Evolutionary conservation across 495 filamentous ascomycete genomes (phyloP).

Genomic region (Halenospora varia): DNA sequence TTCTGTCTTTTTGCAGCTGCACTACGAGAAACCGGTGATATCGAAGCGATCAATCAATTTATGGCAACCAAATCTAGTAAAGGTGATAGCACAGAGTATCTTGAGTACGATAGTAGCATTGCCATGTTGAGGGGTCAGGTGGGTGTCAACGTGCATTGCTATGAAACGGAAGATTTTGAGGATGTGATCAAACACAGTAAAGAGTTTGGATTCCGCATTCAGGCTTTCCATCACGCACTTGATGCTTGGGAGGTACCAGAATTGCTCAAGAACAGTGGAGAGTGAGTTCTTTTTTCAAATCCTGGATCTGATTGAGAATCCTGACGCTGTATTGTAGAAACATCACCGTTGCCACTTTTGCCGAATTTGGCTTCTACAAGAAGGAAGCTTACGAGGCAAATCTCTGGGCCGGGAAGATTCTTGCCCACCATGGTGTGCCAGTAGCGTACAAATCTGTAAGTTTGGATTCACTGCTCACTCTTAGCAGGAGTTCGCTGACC

Average conservation of each 20-base stretch:
- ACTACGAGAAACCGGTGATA: constrained; percentile 23
- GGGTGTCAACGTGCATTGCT: constrained; percentile 62
- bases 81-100: constrained; percentile 33
- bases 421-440: constrained; percentile 54
- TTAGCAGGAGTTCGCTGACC: not conserved
- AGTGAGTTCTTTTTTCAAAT: constrained; percentile 23
- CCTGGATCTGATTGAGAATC: not conserved
- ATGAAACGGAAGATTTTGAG: constrained; percentile 60
- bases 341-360: constrained; percentile 51
- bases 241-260: constrained; percentile 59
- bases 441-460: constrained; percentile 42
- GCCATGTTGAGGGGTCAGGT: constrained; percentile 59
- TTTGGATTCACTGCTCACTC: not conserved
- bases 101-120: constrained; percentile 53
- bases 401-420: constrained; percentile 55
- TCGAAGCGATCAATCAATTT: constrained; percentile 19
- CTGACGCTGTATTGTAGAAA: constrained; percentile 23
- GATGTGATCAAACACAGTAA: constrained; percentile 58
- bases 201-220: constrained; percentile 58
- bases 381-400: constrained; percentile 56
- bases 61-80: constrained; percentile 5
- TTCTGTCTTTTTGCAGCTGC: constrained; percentile 52
- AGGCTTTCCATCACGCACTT: constrained; percentile 63
- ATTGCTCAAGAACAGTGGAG: constrained; percentile 40
- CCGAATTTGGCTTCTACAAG: constrained; percentile 63